A percentile compares a stretch with the other conserved stretches of the same genome.
phyloP scores from a whole-genome alignment of 768 basidiomycete species.

The Saitozyma sp. region DNA sequence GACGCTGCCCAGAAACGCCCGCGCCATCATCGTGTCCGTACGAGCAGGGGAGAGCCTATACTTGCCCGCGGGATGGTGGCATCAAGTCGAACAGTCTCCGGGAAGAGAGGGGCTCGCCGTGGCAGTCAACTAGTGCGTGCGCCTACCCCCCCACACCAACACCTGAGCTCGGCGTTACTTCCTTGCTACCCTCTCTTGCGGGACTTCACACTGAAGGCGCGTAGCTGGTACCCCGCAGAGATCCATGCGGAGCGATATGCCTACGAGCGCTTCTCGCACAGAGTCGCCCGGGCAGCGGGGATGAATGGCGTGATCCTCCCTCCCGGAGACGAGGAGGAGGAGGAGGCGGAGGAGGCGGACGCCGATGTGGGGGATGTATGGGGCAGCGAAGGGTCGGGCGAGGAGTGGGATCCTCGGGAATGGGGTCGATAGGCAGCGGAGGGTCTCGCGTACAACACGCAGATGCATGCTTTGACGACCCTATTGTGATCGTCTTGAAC shows the following conservation, averaged over 20 bases:
- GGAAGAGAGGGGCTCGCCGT: constrained; percentile 40
- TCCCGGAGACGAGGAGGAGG: not conserved
- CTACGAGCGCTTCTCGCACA: constrained; percentile 24
- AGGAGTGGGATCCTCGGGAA: constrained; percentile 34
- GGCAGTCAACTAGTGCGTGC: constrained; percentile 50
- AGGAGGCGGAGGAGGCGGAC: constrained; percentile 2
- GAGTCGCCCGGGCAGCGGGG: constrained; percentile 32
- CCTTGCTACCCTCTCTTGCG: not conserved
- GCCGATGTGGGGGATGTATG: constrained; percentile 10
- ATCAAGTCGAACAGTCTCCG: constrained; percentile 70
- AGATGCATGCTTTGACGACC: not conserved
- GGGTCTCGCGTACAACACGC: not conserved
- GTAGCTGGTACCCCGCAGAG: constrained; percentile 41
- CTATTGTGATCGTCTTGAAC: not conserved
- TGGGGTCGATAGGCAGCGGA: constrained; percentile 27
- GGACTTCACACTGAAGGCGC: not conserved
- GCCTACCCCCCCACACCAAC: not conserved
- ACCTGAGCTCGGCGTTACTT: too few relatives aligned
- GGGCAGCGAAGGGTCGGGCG: constrained; percentile 17
- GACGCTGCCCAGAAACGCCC: constrained; percentile 55
- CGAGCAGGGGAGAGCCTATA: constrained; percentile 76
- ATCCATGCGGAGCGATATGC: constrained; percentile 33
- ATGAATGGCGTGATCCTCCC: constrained; percentile 30
- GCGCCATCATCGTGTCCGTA: constrained; percentile 68
- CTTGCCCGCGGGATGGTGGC: constrained; percentile 94